A percentile compares a stretch with the other conserved stretches of the same genome.
Conservation (phyloP, 371 early-diverging fungal species). For the Rhizopus microsporus region DNA sequence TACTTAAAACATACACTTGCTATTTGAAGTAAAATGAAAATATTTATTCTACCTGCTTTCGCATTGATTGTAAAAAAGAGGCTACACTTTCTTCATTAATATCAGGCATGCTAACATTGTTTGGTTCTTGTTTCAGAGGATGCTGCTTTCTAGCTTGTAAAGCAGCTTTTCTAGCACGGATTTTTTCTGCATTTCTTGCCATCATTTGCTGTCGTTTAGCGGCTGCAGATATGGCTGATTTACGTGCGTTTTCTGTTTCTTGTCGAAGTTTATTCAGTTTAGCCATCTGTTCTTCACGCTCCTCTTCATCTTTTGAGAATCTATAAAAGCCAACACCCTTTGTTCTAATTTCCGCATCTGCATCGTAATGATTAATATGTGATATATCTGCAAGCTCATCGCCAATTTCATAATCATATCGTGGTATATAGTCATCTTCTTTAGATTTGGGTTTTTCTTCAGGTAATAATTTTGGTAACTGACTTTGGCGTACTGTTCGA, state of each 20-base stretch:
- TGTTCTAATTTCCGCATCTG: conserved; percentile 63
- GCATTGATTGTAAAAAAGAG: conserved; percentile 31
- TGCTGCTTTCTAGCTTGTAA: conserved; percentile 33
- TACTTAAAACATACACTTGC: conserved; percentile 63
- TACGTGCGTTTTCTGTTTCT: conserved; percentile 53
- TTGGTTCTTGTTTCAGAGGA: conserved; percentile 19
- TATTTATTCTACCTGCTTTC: conserved; percentile 25
- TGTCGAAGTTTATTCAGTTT: conserved; percentile 61
- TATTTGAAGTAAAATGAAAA: conserved; percentile 40
- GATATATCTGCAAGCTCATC: conserved; percentile 30
- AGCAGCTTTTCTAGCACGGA: conserved; percentile 36
- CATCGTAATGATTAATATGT: conserved; percentile 55
- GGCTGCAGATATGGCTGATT: conserved; percentile 32
- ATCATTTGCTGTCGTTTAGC: conserved; percentile 55
- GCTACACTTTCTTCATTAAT: conserved; percentile 37
- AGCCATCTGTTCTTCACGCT: conserved; percentile 65
- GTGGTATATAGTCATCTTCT: conserved; percentile 6
- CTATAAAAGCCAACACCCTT: conserved; percentile 76
- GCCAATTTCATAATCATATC: conserved; percentile 11
- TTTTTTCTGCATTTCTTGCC: conserved; percentile 48
- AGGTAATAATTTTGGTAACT: conserved; percentile 41
- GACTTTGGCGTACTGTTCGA: conserved; percentile 67
- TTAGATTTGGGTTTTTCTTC: not conserved
- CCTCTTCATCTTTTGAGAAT: conserved; percentile 71
- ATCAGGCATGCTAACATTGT: conserved; percentile 2